Evolutionary conservation across 2,329 filamentous ascomycete genomes (phyloP).

Genomic region (Colletotrichum zoysiae): DNA sequence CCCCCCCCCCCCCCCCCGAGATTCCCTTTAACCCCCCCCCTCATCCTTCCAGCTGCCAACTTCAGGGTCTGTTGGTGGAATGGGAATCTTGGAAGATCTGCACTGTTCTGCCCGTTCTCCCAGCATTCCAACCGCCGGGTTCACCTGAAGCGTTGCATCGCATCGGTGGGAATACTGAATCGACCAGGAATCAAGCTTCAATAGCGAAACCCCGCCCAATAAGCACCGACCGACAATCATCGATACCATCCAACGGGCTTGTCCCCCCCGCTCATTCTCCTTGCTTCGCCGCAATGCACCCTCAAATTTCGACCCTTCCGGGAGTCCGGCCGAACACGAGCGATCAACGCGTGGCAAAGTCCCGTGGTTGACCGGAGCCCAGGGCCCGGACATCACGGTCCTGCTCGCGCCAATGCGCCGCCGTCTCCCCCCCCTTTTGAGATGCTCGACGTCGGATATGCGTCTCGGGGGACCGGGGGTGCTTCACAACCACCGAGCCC

Average conservation of each 20-base stretch:
- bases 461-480: slow-evolving; percentile 33
- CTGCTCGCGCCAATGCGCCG: slow-evolving; percentile 9
- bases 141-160: slow-evolving; percentile 41
- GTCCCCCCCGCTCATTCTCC: background rate
- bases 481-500: slow-evolving; percentile 21
- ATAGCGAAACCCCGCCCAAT: slow-evolving; percentile 29
- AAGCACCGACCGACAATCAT: slow-evolving; percentile 15
- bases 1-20: background rate
- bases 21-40: background rate
- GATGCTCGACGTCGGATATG: slow-evolving; percentile 21
- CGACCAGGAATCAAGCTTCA: slow-evolving; percentile 28
- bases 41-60: slow-evolving; percentile 24
- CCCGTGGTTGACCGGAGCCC: slow-evolving; percentile 32
- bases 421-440: background rate
- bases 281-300: slow-evolving; percentile 10
- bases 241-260: slow-evolving; percentile 22
- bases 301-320: slow-evolving; percentile 1
- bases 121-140: slow-evolving; percentile 33
- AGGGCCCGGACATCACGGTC: slow-evolving; percentile 29
- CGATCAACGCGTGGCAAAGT: slow-evolving; percentile 40
- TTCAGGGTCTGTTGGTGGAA: slow-evolving; percentile 25
- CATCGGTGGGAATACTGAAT: background rate
- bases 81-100: slow-evolving; percentile 42
- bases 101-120: slow-evolving; percentile 22
- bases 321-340: slow-evolving; percentile 40